phyloP scores from a whole-genome alignment of 2,329 filamentous ascomycete genomes.

The Xenoacremonium recifei region DNA sequence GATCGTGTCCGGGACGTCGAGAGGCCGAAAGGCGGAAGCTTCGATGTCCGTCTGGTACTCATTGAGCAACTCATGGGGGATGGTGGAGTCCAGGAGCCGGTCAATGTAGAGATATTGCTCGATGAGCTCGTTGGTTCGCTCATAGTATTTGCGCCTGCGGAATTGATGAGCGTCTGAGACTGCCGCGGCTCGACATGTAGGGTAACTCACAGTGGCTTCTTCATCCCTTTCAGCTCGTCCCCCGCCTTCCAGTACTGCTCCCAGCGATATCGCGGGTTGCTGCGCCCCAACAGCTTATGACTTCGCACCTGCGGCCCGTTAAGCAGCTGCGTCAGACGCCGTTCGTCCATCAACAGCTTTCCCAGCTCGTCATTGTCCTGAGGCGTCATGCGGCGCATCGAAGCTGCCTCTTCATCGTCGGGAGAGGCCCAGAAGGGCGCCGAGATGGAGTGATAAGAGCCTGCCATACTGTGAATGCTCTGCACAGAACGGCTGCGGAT shows the following conservation, averaged over 20 bases:
- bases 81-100: slow-evolving; percentile 81
- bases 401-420: slow-evolving; percentile 33
- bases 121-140: slow-evolving; percentile 83
- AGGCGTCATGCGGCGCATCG: slow-evolving; percentile 18
- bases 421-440: slow-evolving; percentile 22
- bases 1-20: slow-evolving; percentile 71
- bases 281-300: slow-evolving; percentile 84
- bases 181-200: background rate
- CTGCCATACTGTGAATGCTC: slow-evolving; percentile 29
- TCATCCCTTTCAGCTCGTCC: slow-evolving; percentile 69
- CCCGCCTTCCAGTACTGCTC: slow-evolving; percentile 83
- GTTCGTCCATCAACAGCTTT: slow-evolving; percentile 51
- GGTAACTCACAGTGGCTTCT: slow-evolving; percentile 60
- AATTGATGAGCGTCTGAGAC: slow-evolving; percentile 7
- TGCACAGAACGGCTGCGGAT: slow-evolving; percentile 38
- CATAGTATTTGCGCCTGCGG: slow-evolving; percentile 74
- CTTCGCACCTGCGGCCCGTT: slow-evolving; percentile 73
- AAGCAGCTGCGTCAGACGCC: slow-evolving; percentile 57
- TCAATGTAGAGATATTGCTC: slow-evolving; percentile 95
- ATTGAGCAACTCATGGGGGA: slow-evolving; percentile 89
- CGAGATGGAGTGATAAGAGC: slow-evolving; percentile 19
- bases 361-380: slow-evolving; percentile 44
- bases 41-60: slow-evolving; percentile 71
- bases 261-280: slow-evolving; percentile 83
- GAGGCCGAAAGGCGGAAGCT: slow-evolving; percentile 49